Conservation (phyloP, 2,329 filamentous ascomycete species). For the Ceratocystis huliohia region DNA sequence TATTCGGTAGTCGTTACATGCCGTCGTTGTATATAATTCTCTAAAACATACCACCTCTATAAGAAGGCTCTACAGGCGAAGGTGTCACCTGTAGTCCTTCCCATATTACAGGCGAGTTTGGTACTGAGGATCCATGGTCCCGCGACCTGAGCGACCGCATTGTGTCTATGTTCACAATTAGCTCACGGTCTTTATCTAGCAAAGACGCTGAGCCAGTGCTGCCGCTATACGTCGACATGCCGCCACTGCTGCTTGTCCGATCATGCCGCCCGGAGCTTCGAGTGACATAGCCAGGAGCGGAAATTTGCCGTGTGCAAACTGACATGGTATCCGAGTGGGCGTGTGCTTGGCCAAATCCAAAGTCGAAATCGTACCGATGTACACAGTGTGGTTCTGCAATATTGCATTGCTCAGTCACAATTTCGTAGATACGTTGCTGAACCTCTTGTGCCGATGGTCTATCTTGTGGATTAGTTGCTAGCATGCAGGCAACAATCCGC, state of each 20-base stretch:
- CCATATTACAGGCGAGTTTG: slow-evolving; percentile 6
- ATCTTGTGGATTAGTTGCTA: slow-evolving; percentile 38
- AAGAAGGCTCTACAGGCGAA: slow-evolving; percentile 11
- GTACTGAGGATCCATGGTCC: slow-evolving; percentile 2
- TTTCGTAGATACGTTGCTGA: slow-evolving; percentile 39
- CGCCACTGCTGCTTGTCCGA: slow-evolving; percentile 29
- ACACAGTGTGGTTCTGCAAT: slow-evolving; percentile 42
- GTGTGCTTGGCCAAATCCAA: slow-evolving; percentile 25
- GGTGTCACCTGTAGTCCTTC: not conserved
- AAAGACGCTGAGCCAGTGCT: slow-evolving; percentile 18
- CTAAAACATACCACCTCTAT: slow-evolving; percentile 1
- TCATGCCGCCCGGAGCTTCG: slow-evolving; percentile 23
- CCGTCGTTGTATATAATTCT: not conserved
- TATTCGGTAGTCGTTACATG: not conserved
- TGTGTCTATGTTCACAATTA: slow-evolving; percentile 8
- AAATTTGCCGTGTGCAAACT: slow-evolving; percentile 23
- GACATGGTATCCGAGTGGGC: slow-evolving; percentile 20
- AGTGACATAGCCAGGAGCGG: slow-evolving; percentile 20
- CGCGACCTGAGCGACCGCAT: slow-evolving; percentile 17
- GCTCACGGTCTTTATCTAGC: slow-evolving; percentile 13
- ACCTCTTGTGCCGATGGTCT: slow-evolving; percentile 42
- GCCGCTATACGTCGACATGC: slow-evolving; percentile 29
- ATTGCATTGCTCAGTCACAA: slow-evolving; percentile 37
- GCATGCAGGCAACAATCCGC: slow-evolving; percentile 42
- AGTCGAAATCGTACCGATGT: slow-evolving; percentile 34